Base-by-base conservation (phyloP, 371 early-diverging fungal genomes). In the Mucor sp. region DNA sequence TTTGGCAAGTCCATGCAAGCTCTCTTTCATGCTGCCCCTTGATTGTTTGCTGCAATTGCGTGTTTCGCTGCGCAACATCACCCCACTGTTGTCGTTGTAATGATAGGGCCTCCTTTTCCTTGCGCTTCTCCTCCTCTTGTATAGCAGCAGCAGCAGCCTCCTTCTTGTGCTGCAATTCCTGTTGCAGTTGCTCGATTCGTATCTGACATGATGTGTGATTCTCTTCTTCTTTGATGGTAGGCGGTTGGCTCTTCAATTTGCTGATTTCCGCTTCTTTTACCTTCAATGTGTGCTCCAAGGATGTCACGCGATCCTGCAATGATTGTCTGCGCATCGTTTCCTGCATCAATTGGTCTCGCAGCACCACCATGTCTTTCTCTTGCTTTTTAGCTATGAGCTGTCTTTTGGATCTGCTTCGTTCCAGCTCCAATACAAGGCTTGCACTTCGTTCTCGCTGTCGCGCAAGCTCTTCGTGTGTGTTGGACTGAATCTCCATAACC, bases 361-460 rank as follows among this genome's bases (percentile, higher is more conserved):
- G 17, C 39, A 23, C 23, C 0, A 7, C 9, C 6, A 23, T 25
- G 12, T 32, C 35, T 17, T 55, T 15, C 14, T 53, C 30, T 39
- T 53, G 53, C n/a, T 63, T 25, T 7, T 32, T 39, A 27, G 33
- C 25, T 4, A 53, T 19, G 8, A n/a, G 8, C 23, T 25, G n/a
- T 1, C 62, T 17, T 23, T 35, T 28, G 0, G 41, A 39, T 27
- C 63, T 33, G 4, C 25, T 55, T 39, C 37, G 19, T 55, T 63
- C 63, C 1, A 63, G 41, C 15, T 53, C 56, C 15, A 63, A 27
- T n/a, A 63, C 63, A 7, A 63, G 56, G n/a, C 30, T 55, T n/a
- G 63, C 63, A 39, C 63, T 63, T 17, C 63, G 23, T 17, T 55
- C 63, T 25, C 63, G 35, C 14, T 63, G 63, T 23, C 33, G 50